Evolutionary conservation across 176 grass and related monocot species (phyloP).

Genomic region (Lolium multiflorum): DNA sequence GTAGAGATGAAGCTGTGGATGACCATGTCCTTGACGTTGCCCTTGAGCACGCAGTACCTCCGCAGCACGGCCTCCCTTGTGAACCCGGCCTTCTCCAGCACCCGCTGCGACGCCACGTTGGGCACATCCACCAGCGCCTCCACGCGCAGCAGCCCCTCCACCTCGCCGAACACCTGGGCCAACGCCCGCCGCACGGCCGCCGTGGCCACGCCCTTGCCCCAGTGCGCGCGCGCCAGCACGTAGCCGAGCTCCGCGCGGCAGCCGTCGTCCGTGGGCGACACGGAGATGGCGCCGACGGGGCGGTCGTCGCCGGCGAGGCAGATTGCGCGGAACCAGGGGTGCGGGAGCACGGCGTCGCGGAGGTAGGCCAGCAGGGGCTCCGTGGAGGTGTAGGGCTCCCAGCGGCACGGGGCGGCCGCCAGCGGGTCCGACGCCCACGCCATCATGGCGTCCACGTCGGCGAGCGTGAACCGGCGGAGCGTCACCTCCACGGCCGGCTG

Average conservation of each 20-base stretch:
- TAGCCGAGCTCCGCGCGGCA: conserved; percentile 76
- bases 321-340: conserved; percentile 79
- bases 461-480: conserved; percentile 61
- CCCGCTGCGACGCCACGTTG: conserved; percentile 74
- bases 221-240: conserved; percentile 64
- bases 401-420: conserved; percentile 59
- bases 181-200: conserved; percentile 56
- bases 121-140: conserved; percentile 71
- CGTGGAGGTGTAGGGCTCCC: conserved; percentile 69
- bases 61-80: conserved; percentile 70
- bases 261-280: conserved; percentile 48
- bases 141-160: conserved; percentile 67
- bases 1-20: conserved; percentile 73
- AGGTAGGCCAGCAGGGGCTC: conserved; percentile 63
- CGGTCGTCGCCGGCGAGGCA: conserved; percentile 45
- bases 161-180: conserved; percentile 43
- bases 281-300: conserved; percentile 67
- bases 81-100: conserved; percentile 91
- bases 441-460: conserved; percentile 76
- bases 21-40: conserved; percentile 45
- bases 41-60: conserved; percentile 49
- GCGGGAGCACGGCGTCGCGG: conserved; percentile 55
- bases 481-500: conserved; percentile 35
- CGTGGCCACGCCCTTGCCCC: conserved; percentile 69
- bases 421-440: conserved; percentile 77